phyloP scores from a whole-genome alignment of 176 grass and related monocot species.

The Aegilops speltoides region DNA sequence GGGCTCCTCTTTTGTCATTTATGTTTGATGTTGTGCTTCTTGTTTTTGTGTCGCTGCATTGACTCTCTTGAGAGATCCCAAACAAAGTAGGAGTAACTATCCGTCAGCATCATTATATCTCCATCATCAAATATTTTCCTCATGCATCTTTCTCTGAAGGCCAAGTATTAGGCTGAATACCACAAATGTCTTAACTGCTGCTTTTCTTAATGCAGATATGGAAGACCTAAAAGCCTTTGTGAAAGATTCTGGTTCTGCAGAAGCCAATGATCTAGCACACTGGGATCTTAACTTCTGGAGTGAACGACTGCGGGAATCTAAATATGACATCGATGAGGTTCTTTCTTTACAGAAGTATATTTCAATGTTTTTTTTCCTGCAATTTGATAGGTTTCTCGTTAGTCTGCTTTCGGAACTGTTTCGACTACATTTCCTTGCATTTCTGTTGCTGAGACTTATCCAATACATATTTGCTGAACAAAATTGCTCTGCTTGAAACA shows the following conservation, averaged over 20 bases:
- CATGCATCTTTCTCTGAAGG: not conserved
- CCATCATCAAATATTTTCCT: not conserved
- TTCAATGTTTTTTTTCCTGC: not conserved
- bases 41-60: not conserved
- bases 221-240: conserved; percentile 73
- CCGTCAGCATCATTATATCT: not conserved
- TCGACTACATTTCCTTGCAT: not conserved
- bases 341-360: conserved; percentile 8
- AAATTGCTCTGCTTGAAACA: conserved; percentile 2
- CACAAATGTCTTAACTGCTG: conserved; percentile 20
- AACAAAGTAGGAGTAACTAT: not conserved
- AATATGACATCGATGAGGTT: conserved; percentile 97
- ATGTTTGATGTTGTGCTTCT: not conserved
- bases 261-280: conserved; percentile 76
- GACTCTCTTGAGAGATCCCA: not conserved
- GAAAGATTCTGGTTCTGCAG: conserved; percentile 67
- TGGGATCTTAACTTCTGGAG: conserved; percentile 94
- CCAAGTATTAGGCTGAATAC: not conserved
- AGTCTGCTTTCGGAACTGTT: not conserved
- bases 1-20: not conserved
- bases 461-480: not conserved
- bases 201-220: conserved; percentile 63
- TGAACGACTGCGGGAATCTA: conserved; percentile 85
- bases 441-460: not conserved
- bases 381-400: not conserved